Conservation (phyloP, 2,329 filamentous ascomycete genomes). For the Moelleriella libera region DNA sequence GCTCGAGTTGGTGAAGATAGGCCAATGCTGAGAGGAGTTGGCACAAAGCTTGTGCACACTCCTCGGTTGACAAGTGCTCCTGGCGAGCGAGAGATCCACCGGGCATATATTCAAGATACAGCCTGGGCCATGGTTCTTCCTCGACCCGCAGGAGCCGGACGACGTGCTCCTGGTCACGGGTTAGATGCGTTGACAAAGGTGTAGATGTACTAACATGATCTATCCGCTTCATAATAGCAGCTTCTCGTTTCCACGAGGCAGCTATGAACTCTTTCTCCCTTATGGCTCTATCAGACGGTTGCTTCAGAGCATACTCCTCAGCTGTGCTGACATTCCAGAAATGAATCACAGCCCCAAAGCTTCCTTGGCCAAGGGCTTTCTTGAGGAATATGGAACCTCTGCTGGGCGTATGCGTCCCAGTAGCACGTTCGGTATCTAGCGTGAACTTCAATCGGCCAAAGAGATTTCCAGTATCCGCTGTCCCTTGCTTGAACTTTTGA, state of each 20-base stretch:
- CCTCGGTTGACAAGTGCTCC: not conserved
- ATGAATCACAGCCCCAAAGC: not conserved
- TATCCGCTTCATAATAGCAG: not conserved
- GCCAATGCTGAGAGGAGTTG: not conserved
- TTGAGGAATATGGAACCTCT: not conserved
- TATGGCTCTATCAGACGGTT: not conserved
- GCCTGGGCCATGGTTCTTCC: not conserved
- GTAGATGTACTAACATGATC: not conserved
- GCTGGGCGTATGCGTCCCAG: not conserved
- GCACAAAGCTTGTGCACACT: not conserved
- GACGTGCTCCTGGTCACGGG: not conserved
- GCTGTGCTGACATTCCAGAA: not conserved
- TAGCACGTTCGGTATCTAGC: not conserved
- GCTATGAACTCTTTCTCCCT: not conserved
- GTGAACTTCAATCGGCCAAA: not conserved
- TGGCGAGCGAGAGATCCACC: not conserved
- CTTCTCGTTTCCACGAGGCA: not conserved
- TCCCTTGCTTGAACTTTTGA: not conserved
- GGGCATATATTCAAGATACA: not conserved
- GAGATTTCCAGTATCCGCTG: not conserved
- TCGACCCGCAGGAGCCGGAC: not conserved
- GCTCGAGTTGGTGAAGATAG: not conserved
- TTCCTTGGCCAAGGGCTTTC: not conserved
- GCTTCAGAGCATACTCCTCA: not conserved
- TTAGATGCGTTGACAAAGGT: not conserved